Base-by-base conservation (phyloP, 2,329 filamentous ascomycete species). In the Fusarium kyushuense region DNA sequence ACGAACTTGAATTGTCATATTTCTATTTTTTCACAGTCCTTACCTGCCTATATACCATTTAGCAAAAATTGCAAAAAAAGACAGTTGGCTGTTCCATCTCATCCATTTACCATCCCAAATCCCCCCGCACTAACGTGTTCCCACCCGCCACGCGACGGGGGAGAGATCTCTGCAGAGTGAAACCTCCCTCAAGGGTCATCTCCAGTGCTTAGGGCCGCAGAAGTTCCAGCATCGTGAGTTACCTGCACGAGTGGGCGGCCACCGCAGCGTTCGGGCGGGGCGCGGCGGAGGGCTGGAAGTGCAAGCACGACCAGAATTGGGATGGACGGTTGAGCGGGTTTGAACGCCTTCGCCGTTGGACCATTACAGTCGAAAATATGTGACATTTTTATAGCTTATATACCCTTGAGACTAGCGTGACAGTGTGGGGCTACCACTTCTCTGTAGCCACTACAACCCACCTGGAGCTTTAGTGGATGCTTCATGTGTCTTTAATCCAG, bases 141-240 rank as follows among this genome's bases (percentile, higher is more conserved):
- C 88, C 87, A 80, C 83, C 81, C 87, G 89, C 89, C 88, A 90
- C 84, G 84, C 84, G 84, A 89, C 86, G 88, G 88, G 87, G 87
- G 86, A 87, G 84, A 88, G 83, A 78, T 79, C 88, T 90, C 86
- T 90, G 88, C 88, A 89, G 87, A 89, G 88, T 90, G 86, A 90
- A 80, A 59, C 88, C 88, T 89, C 88, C 85, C 89, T 90, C 84
- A 88, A 90, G 88, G 74, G 77, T 90, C 75, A 82, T 87, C 86
- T 87, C 86, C 88, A 89, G 86, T 87, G 86, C 88, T 89, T 86
- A 90, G 80, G 87, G 83, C 80, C 80, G 78, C 82, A 76, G 11
- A 46, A 54, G 43, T 69, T 71, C 79, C 84, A 88, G 84, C 79
- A 84, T 90, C 89, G 86, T 84, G 83, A 85, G 89, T 84, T 90